Evolutionary conservation across 345 rosid species (phyloP), one percentile per base, ranked within the genome.

Genomic region (Reutealis trisperma): DNA sequence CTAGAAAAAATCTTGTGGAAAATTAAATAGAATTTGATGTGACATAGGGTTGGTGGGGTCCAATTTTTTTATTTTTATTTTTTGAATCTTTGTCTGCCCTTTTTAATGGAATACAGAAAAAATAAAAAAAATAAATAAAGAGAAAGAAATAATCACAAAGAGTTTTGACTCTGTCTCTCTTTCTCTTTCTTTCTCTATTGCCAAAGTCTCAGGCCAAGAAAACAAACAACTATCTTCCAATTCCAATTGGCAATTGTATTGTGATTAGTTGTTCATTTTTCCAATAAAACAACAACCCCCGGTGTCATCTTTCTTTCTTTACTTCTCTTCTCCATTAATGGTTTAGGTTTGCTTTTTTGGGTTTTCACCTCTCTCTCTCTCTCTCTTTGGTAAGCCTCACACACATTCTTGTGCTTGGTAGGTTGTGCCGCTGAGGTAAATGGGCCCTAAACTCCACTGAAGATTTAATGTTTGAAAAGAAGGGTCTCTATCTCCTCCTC

Each of bases 371-470:
- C 77, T 73, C 72, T 79, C 84, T 80, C 75, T 71, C 71, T 77
- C n/a, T 34, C 37, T 37, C 41, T 37, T 37, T 37, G 67, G 70
- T 59, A 69, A 72, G 32, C 47, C 19, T 37, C 41, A 16, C 4
- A 83, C 62, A 63, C 78, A 67, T 70, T 77, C 80, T 85, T 68
- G 76, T 75, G 85, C 87, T 87, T 87, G 90, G 88, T 84, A 80
- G 81, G 87, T 85, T 86, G 87, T 83, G 88, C 86, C 83, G 79
- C 73, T 80, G 85, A 84, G 75, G 72, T 61, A 47, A 68, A 81
- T 86, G 90, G 91, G 90, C 89, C 93, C 88, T 86, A 25, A 72
- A 78, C 81, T 86, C 88, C 91, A 87, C 93, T 83, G 67, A 83
- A 67, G 71, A 71, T 81, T 84, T 78, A 65, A 71, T 78, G 63